Evolutionary conservation across 2,329 filamentous ascomycete genomes (phyloP).

Genomic region (Zymoseptoria tritici): DNA sequence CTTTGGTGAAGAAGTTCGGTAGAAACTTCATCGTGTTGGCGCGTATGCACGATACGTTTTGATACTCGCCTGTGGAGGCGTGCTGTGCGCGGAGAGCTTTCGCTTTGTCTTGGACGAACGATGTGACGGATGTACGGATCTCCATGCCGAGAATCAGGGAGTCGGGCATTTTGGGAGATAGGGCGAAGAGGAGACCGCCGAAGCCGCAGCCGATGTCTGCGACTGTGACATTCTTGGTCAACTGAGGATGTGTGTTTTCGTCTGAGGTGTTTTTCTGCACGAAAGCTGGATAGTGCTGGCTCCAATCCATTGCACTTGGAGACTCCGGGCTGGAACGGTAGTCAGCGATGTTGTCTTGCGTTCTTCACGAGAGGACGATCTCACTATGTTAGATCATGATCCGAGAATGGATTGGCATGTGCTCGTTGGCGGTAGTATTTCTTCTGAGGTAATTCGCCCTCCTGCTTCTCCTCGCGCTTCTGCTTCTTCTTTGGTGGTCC

Average conservation of each 20-base stretch:
- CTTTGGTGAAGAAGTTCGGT: slow-evolving; percentile 87
- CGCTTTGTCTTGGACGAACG: slow-evolving; percentile 84
- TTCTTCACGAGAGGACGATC: slow-evolving; percentile 20
- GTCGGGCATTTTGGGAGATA: slow-evolving; percentile 73
- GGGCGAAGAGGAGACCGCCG: slow-evolving; percentile 78
- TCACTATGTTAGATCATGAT: slow-evolving; percentile 84
- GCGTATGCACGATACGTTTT: slow-evolving; percentile 82
- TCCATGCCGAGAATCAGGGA: slow-evolving; percentile 84
- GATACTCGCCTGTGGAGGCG: slow-evolving; percentile 46
- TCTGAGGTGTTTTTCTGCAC: slow-evolving; percentile 18
- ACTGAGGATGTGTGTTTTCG: slow-evolving; percentile 8
- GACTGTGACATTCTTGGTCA: slow-evolving; percentile 71
- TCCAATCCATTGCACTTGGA: slow-evolving; percentile 88
- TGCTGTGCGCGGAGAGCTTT: slow-evolving; percentile 65
- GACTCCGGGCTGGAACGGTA: slow-evolving; percentile 57
- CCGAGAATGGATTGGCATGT: slow-evolving; percentile 96
- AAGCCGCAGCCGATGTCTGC: slow-evolving; percentile 97
- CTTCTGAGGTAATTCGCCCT: slow-evolving; percentile 70
- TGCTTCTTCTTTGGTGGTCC: slow-evolving; percentile 35
- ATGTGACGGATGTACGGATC: slow-evolving; percentile 81
- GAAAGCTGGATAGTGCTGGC: slow-evolving; percentile 70
- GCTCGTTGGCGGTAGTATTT: slow-evolving; percentile 94
- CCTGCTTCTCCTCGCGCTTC: slow-evolving; percentile 41
- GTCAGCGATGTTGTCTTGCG: slow-evolving; percentile 7
- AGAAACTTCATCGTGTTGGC: slow-evolving; percentile 99